phyloP scores from a whole-genome alignment of 345 rosid species.

The Ceriops tagal region DNA sequence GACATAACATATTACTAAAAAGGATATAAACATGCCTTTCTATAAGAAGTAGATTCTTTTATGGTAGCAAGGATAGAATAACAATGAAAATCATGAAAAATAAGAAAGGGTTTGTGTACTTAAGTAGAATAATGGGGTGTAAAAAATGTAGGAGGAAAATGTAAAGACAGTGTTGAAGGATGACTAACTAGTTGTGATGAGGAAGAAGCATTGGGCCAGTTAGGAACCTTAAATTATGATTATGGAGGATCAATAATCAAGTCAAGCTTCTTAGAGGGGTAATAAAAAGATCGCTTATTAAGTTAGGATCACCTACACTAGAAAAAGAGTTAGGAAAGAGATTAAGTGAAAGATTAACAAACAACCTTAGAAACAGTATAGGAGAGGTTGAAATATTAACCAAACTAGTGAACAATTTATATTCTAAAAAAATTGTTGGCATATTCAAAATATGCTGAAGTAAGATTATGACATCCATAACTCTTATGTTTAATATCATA shows the following conservation, averaged over 20 bases:
- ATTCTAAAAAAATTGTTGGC: not conserved
- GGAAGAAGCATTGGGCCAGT: not conserved
- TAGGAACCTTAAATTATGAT: too few species aligned
- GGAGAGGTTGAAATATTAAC: not conserved
- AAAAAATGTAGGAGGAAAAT: not conserved
- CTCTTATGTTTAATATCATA: not conserved
- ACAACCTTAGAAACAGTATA: not conserved
- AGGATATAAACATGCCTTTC: not conserved
- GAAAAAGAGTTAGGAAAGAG: too few species aligned
- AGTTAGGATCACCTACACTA: too few species aligned
- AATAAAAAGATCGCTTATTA: too few species aligned
- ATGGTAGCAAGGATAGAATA: not conserved
- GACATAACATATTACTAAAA: not conserved
- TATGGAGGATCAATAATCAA: too few species aligned
- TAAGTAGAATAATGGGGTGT: not conserved
- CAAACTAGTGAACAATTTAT: not conserved
- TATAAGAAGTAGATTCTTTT: not conserved
- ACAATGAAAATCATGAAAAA: not conserved
- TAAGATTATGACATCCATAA: not conserved
- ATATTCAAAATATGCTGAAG: not conserved
- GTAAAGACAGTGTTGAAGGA: not conserved
- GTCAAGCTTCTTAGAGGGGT: too few species aligned
- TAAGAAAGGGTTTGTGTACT: not conserved
- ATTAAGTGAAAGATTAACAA: not conserved
- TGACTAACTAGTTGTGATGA: not conserved